These are phyloP conservation scores for Curvularia sp. DNA, from an alignment of 2,329 filamentous ascomycete genomes.

Conservation along the genomic window DNA sequence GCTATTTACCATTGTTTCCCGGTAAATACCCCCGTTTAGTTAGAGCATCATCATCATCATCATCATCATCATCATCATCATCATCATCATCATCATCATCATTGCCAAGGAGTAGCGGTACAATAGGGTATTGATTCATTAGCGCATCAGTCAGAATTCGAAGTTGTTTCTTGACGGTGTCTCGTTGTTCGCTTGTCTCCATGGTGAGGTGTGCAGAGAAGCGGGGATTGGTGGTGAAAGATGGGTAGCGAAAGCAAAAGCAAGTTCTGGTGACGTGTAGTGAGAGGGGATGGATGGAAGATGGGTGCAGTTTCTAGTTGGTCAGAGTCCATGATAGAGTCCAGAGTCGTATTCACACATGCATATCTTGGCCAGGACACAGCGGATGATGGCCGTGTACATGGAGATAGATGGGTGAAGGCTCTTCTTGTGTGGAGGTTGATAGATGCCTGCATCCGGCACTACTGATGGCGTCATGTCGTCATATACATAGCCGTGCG, in stretches of 20 bases:
- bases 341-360: neutral
- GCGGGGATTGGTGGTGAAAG: constrained; percentile 16
- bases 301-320: neutral
- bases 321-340: neutral
- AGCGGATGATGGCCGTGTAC: neutral
- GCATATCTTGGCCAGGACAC: neutral
- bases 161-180: constrained; percentile 11
- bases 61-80: no score
- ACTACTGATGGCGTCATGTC: constrained; percentile 27
- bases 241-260: constrained; percentile 5
- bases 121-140: neutral
- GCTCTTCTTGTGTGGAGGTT: neutral
- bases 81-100: no score
- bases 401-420: neutral
- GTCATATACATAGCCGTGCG: neutral
- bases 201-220: constrained; percentile 8
- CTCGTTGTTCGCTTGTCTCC: constrained; percentile 13
- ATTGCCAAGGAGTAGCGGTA: neutral
- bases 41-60: no score
- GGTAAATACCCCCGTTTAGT: neutral
- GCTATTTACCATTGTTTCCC: neutral
- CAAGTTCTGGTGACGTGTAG: constrained; percentile 10
- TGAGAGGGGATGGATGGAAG: neutral
- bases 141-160: neutral
- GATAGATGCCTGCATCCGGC: constrained; percentile 26